Conservation (phyloP, 371 early-diverging fungal species). For the Mortierella sp. region DNA sequence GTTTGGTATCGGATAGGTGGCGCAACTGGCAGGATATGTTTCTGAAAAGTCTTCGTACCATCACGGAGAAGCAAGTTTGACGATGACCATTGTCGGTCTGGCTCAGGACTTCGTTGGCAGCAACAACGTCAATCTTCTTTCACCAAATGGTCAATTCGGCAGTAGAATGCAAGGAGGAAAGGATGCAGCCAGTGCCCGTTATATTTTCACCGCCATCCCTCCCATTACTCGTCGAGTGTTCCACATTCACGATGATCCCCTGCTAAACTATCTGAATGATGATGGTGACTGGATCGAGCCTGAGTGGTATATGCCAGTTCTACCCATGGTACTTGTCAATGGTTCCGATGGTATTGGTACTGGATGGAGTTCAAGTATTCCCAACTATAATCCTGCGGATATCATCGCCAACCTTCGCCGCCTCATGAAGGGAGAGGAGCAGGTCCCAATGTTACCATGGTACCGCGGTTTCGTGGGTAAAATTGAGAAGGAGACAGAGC, state of each 20-base stretch:
- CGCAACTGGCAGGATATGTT: conserved; percentile 96
- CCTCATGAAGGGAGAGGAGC: conserved; percentile 84
- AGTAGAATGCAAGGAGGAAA: conserved; percentile 98
- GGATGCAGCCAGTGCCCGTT: conserved; percentile 98
- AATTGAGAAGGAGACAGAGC: conserved; percentile 67
- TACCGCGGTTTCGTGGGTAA: conserved; percentile 95
- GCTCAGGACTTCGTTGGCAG: conserved; percentile 99
- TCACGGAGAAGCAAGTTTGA: conserved; percentile 97
- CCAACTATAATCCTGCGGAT: conserved; percentile 95
- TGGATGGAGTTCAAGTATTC: conserved; percentile 90
- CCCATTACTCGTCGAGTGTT: conserved; percentile 90
- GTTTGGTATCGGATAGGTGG: conserved; percentile 63
- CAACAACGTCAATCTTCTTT: conserved; percentile 96
- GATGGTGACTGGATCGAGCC: conserved; percentile 98
- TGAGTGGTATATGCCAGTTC: conserved; percentile 96
- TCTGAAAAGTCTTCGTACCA: conserved; percentile 97
- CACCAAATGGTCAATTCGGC: conserved; percentile 98
- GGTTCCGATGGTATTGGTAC: conserved; percentile 99
- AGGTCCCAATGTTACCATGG: conserved; percentile 93
- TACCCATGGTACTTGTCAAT: conserved; percentile 98
- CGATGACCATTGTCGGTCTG: conserved; percentile 95
- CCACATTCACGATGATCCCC: conserved; percentile 89
- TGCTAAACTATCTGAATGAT: conserved; percentile 94
- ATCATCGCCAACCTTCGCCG: conserved; percentile 92
- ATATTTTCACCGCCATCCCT: conserved; percentile 92